Evolutionary conservation across 108 stramenopile species (phyloP), one percentile per base, ranked within the genome.

Genomic region (Pseudonitzschia multiseries): DNA sequence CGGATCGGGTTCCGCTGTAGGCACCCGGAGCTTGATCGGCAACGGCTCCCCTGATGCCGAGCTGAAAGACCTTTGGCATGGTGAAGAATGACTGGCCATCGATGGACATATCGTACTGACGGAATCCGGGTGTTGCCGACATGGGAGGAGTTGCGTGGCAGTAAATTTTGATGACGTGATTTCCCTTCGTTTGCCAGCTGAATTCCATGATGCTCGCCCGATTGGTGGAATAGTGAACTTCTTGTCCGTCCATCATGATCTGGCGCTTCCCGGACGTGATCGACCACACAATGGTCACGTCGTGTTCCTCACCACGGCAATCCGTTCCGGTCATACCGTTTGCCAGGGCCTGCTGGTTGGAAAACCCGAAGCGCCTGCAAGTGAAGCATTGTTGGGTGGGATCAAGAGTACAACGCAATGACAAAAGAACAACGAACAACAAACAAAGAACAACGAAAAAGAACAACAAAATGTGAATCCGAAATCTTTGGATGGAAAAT

Each of bases 241-340:
- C 90, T 50, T 81, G 81, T 33, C 85, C 87, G 66, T 95, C 91
- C 51, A 86, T 82, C 48, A 83, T 61, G 65, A 93, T 80, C 44
- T 88, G 71, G 13, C 92, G 86, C 61, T 96, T 96, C 43, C 95
- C 95, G 24, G 88, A 89, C 8, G 95, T 92, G 64, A 96, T 69
- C 51, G 83, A 84, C 95, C 95, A 96, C 12, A 93, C 87, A 57
- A 96, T 50, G 54, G 78, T 85, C 63, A 96, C 82, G 59, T 96
- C 95, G 66, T 96, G 95, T 61, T 96, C 95, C 68, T 96, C 95
- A 10, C 95, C 95, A 40, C 95, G 89, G 67, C 92, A 93, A 33
- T 82, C 95, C 3, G 84, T 92, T 15, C 95, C 95, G 51, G 85
- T 89, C 68, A 78, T 70, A 28, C 92, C 92, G 4, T 78, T 67